These are phyloP conservation scores for Pythium aquatile DNA, from an alignment of 352 stramenopile species.

Conservation along the genomic window DNA sequence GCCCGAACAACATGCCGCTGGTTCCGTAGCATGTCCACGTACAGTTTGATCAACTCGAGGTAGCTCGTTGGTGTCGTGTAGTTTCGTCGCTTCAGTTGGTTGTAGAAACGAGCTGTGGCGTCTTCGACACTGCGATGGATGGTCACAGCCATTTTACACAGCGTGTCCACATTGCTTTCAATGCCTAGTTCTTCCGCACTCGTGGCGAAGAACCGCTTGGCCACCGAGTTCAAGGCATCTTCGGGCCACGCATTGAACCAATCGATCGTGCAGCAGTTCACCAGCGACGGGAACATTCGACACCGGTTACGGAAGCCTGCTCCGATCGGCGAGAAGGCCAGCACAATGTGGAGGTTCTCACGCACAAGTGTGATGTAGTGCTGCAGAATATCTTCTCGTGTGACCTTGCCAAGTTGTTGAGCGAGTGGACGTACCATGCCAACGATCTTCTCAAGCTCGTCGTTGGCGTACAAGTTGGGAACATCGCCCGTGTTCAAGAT, in stretches of 20 bases:
- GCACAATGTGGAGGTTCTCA: slow-evolving; percentile 93
- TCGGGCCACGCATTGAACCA: slow-evolving; percentile 96
- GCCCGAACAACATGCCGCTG: slow-evolving; percentile 81
- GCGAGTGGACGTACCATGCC: slow-evolving; percentile 78
- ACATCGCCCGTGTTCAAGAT: slow-evolving; percentile 93
- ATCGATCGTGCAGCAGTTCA: slow-evolving; percentile 95
- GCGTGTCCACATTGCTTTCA: slow-evolving; percentile 80
- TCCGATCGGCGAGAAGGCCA: slow-evolving; percentile 92
- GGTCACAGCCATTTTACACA: slow-evolving; percentile 92
- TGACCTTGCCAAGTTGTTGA: slow-evolving; percentile 75
- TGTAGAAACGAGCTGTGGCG: slow-evolving; percentile 72
- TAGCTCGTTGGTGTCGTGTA: slow-evolving; percentile 97
- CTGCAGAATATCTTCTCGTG: slow-evolving; percentile 80
- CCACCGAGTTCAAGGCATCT: slow-evolving; percentile 92
- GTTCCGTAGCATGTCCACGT: slow-evolving; percentile 89
- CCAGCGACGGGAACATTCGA: slow-evolving; percentile 93
- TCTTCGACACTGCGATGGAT: slow-evolving; percentile 93
- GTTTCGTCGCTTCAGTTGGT: slow-evolving; percentile 87
- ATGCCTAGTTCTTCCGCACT: slow-evolving; percentile 87
- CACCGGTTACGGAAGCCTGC: slow-evolving; percentile 91
- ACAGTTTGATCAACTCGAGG: slow-evolving; percentile 93
- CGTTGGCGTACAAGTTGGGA: slow-evolving; percentile 90
- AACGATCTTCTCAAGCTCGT: slow-evolving; percentile 91
- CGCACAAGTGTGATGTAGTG: slow-evolving; percentile 91
- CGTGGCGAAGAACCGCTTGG: slow-evolving; percentile 84